Evolutionary conservation across 2,329 filamentous ascomycete species (phyloP).

Genomic region (Leptographium procerum): DNA sequence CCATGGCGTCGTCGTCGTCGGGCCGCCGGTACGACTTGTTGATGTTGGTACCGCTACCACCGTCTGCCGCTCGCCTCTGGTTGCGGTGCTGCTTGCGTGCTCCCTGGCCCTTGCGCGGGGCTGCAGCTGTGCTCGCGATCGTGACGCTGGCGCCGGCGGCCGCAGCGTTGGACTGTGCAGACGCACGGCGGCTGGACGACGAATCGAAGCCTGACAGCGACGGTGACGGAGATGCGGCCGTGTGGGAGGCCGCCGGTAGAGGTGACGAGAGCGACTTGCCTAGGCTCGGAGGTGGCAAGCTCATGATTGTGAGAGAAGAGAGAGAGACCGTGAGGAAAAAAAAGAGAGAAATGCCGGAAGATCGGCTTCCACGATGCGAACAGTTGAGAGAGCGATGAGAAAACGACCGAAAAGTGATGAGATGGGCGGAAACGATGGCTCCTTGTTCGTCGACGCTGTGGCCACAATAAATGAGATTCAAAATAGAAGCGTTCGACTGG

Average conservation of each 20-base stretch:
- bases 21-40: slow-evolving; percentile 24
- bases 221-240: slow-evolving; percentile 28
- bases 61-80: slow-evolving; percentile 64
- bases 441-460: neutral
- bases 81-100: slow-evolving; percentile 74
- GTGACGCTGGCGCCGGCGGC: neutral
- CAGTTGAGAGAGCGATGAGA: too few species aligned
- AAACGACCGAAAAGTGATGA: too few species aligned
- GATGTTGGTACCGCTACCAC: slow-evolving; percentile 17
- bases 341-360: neutral
- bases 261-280: slow-evolving; percentile 40
- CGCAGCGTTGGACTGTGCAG: slow-evolving; percentile 17
- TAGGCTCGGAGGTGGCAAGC: slow-evolving; percentile 24
- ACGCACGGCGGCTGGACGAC: slow-evolving; percentile 35
- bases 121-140: slow-evolving; percentile 19
- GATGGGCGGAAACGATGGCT: too few species aligned
- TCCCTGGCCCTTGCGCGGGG: slow-evolving; percentile 64
- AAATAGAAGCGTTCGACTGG: neutral
- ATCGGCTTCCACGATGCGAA: neutral
- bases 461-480: neutral
- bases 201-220: slow-evolving; percentile 38
- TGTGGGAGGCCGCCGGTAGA: slow-evolving; percentile 26
- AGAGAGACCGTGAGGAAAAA: neutral
- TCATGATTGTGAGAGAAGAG: slow-evolving; percentile 16
- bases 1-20: slow-evolving; percentile 78